Evolutionary conservation across 2,329 filamentous ascomycete species (phyloP).

Genomic region (Diaporthe citriasiana): DNA sequence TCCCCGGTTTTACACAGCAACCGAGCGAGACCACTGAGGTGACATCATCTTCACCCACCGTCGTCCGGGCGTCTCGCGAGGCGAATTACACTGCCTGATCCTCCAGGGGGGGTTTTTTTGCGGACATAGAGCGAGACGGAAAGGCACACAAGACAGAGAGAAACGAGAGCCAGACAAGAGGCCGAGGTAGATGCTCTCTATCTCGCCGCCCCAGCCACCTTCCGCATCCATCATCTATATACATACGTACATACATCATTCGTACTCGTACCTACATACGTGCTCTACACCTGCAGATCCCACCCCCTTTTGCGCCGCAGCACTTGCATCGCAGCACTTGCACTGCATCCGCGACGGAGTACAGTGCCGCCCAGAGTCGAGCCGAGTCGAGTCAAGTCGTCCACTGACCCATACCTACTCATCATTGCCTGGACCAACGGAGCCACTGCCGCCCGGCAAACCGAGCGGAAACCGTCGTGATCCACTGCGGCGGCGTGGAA

Average conservation of each 20-base stretch:
- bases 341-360: not conserved
- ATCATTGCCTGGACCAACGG: not conserved
- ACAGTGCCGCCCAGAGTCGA: not conserved
- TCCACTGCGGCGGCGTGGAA: conserved; percentile 13
- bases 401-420: not conserved
- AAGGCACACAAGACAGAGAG: not conserved
- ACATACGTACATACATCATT: not conserved
- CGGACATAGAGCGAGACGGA: not conserved
- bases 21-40: conserved; percentile 19
- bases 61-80: conserved; percentile 7
- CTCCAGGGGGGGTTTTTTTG: conserved; percentile 1
- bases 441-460: not conserved
- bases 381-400: not conserved
- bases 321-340: not conserved
- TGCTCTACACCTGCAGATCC: conserved; percentile 14
- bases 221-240: conserved; percentile 10
- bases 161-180: not conserved
- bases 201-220: not conserved
- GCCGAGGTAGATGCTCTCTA: not conserved
- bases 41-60: conserved; percentile 28
- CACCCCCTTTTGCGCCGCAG: not conserved
- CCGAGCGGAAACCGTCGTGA: conserved; percentile 11
- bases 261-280: conserved; percentile 4
- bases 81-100: conserved; percentile 7
- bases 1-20: conserved; percentile 28